Base-by-base conservation (phyloP, 2,329 filamentous ascomycete species). In the Xylaria sp. region DNA sequence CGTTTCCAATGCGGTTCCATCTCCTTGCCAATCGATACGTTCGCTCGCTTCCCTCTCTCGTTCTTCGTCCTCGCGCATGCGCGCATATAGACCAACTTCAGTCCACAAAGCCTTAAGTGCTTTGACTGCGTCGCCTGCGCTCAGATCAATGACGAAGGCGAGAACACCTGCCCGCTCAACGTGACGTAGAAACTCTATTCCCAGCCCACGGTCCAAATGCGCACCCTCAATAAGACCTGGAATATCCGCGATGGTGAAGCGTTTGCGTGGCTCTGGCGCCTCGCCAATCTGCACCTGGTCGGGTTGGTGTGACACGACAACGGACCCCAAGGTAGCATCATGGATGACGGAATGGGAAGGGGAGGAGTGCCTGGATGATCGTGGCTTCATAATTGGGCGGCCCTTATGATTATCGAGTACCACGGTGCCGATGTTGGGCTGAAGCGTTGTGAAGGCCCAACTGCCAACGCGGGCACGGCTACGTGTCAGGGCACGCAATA, bases 371-470 rank as follows among this genome's bases (percentile, higher is more conserved):
- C 36, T 72, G 36, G 46, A 63, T 59, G 70, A 74, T 68, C 58
- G 72, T 72, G 75, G 77, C 75, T 61, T 77, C 50, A 78, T 80
- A 53, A 86, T 64, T 1, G 94, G 93, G 0, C 93, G 89, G 2
- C 94, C 93, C 66, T 89, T 90, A 81, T 96, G 88, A 77, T 94
- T 89, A 79, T 99, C 96, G 12, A 99, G 87, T 15, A 98, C 91
- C 7, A 99, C 93, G 0, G 96, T 99, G 59, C 96, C 96, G 63
- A 99, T 97, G 73, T 97, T 97, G 2, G 96, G 96, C 73, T 94
- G 91, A 9, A 99, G 85, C 0, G 96, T 99, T 3, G 96, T 99
- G 79, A 99, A 99, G 10, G 94, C 95, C 96, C 96, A 99, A 78
- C 92, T 90, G 46, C 96, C 96, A 34, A 99, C 90, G 45, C 96